Evolutionary conservation across 1,284 basidiomycete species (phyloP).

Genomic region (Cryptococcus sp.): DNA sequence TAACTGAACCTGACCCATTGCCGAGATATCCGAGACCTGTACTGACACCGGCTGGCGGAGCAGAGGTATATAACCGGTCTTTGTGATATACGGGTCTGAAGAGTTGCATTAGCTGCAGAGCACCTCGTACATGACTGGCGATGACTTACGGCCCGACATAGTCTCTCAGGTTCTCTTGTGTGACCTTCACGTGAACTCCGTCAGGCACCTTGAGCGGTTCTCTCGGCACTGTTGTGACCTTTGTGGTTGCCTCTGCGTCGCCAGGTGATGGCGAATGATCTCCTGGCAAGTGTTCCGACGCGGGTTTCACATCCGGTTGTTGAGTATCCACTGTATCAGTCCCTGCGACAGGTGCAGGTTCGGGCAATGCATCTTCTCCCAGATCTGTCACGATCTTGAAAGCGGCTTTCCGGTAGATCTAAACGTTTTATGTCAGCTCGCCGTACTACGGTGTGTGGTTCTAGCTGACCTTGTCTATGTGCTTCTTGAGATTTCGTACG

Average conservation of each 20-base stretch:
- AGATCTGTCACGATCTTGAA: constrained; percentile 89
- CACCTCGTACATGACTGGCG: neutral
- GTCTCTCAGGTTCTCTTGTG: constrained; percentile 84
- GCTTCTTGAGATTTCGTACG: constrained; percentile 90
- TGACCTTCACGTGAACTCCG: constrained; percentile 76
- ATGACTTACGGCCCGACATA: constrained; percentile 77
- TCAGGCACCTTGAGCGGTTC: constrained; percentile 80
- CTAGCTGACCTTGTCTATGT: constrained; percentile 79
- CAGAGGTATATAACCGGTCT: constrained; percentile 80
- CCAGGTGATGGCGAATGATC: constrained; percentile 30
- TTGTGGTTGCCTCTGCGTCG: constrained; percentile 32
- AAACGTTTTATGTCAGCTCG: constrained; percentile 9
- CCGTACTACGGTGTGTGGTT: no score
- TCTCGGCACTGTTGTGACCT: constrained; percentile 68
- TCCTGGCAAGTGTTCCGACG: constrained; percentile 49
- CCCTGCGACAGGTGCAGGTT: constrained; percentile 51
- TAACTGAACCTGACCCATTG: constrained; percentile 92
- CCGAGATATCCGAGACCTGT: constrained; percentile 94
- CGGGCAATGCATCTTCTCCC: constrained; percentile 84
- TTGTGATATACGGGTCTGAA: constrained; percentile 82
- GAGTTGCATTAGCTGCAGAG: constrained; percentile 1
- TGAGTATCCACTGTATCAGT: constrained; percentile 45
- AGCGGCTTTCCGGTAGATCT: constrained; percentile 98
- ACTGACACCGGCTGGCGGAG: constrained; percentile 87
- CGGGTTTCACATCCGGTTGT: constrained; percentile 52